phyloP scores from a whole-genome alignment of 768 basidiomycete genomes.

The Tylopilus subfusipes region DNA sequence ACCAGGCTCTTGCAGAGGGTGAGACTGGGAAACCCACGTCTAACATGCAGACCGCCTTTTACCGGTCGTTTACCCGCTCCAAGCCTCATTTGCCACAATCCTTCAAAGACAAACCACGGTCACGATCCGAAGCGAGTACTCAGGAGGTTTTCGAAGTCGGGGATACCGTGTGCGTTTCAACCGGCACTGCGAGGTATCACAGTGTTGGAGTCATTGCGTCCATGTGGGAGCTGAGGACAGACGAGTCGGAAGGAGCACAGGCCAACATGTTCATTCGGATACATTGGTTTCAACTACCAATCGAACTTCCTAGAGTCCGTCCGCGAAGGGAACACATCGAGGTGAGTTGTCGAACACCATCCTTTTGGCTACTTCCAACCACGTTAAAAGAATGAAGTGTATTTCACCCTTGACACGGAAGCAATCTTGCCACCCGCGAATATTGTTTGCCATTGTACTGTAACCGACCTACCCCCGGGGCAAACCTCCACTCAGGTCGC shows the following conservation, averaged over 20 bases:
- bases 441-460: constrained; percentile 50
- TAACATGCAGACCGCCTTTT: constrained; percentile 27
- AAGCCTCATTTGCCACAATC: constrained; percentile 15
- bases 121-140: constrained; percentile 5
- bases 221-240: constrained; percentile 55
- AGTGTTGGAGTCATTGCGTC: constrained; percentile 69
- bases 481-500: constrained; percentile 3
- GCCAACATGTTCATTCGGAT: constrained; percentile 54
- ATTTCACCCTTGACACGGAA: constrained; percentile 53
- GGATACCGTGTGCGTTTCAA: constrained; percentile 62
- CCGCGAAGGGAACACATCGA: constrained; percentile 57
- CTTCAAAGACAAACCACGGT: constrained; percentile 10
- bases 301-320: constrained; percentile 57
- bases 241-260: constrained; percentile 27
- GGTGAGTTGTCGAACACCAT: constrained; percentile 37
- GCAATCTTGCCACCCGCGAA: constrained; percentile 48
- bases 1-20: constrained; percentile 25
- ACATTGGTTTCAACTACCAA: constrained; percentile 75
- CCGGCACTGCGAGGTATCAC: constrained; percentile 40
- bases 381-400: constrained; percentile 64
- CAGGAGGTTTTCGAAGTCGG: constrained; percentile 49
- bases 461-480: constrained; percentile 33
- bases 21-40: constrained; percentile 20
- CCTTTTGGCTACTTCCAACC: neutral
- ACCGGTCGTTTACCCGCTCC: constrained; percentile 27